A percentile compares a stretch with the other conserved stretches of the same genome.
phyloP scores from a whole-genome alignment of 2,329 filamentous ascomycete species.

The Claviceps lovelessii region DNA sequence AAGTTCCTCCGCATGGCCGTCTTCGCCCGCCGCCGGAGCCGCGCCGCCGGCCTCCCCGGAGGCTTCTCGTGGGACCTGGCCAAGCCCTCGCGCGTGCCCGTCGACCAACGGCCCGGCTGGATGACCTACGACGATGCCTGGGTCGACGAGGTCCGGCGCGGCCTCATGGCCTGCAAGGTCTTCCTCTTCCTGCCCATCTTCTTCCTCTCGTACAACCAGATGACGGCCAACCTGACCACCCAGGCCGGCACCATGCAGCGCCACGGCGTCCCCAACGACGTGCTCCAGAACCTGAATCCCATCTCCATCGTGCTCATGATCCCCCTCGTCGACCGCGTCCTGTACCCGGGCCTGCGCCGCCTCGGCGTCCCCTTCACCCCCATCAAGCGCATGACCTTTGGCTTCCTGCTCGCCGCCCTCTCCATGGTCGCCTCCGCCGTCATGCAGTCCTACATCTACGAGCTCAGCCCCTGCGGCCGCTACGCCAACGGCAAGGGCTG shows the following conservation, averaged over 20 bases:
- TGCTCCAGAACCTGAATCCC: constrained; percentile 63
- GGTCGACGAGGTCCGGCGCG: constrained; percentile 65
- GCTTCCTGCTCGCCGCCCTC: constrained; percentile 50
- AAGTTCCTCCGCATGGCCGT: constrained; percentile 50
- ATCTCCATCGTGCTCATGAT: constrained; percentile 64
- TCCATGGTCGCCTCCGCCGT: constrained; percentile 46
- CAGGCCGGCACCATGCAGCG: constrained; percentile 54
- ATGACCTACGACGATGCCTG: constrained; percentile 75
- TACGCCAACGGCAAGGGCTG: constrained; percentile 32
- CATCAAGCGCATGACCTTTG: constrained; percentile 59
- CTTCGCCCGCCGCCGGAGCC: constrained; percentile 43
- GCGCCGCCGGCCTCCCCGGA: constrained; percentile 28
- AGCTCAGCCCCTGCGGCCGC: constrained; percentile 44
- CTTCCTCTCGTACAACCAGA: constrained; percentile 45
- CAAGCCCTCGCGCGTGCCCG: constrained; percentile 50
- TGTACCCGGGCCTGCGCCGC: constrained; percentile 56
- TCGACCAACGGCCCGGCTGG: constrained; percentile 46
- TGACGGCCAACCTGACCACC: constrained; percentile 45
- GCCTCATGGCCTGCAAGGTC: constrained; percentile 53
- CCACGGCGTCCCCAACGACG: constrained; percentile 61
- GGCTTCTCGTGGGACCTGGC: constrained; percentile 54
- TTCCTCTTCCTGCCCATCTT: constrained; percentile 57
- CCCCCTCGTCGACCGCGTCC: constrained; percentile 50
- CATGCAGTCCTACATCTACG: constrained; percentile 50
- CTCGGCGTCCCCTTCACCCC: constrained; percentile 53